phyloP scores from a whole-genome alignment of 202 grass and related monocot genomes.

The Hordeum pubiflorum region DNA sequence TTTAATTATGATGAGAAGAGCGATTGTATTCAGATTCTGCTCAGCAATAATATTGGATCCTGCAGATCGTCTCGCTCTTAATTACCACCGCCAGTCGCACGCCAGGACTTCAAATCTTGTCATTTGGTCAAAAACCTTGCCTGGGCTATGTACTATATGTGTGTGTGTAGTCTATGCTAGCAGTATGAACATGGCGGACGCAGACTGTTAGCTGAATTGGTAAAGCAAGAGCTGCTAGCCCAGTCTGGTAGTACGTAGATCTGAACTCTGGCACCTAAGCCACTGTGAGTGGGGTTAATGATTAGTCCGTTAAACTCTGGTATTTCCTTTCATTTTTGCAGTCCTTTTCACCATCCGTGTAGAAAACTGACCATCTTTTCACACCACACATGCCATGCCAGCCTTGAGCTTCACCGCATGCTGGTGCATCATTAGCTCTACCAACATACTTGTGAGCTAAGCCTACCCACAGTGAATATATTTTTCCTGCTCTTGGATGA shows the following conservation, averaged over 20 bases:
- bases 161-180: neutral
- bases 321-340: conserved; percentile 10
- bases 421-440: conserved; percentile 25
- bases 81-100: conserved; percentile 24
- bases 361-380: conserved; percentile 41
- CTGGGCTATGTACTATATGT: neutral
- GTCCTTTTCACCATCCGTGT: conserved; percentile 23
- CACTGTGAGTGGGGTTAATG: conserved; percentile 28
- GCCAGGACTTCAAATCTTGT: conserved; percentile 23
- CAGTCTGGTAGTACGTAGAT: conserved; percentile 25
- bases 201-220: conserved; percentile 9
- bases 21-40: conserved; percentile 28
- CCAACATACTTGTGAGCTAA: conserved; percentile 33
- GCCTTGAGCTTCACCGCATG: conserved; percentile 34
- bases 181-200: conserved; percentile 8
- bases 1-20: neutral
- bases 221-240: conserved; percentile 8
- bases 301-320: conserved; percentile 7
- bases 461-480: neutral
- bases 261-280: conserved; percentile 15
- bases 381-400: neutral
- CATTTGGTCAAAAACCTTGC: conserved; percentile 19
- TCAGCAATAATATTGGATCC: neutral
- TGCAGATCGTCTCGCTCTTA: conserved; percentile 14
- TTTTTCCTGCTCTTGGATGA: conserved; percentile 9